These are phyloP conservation scores for Aspergillus brasiliensis DNA, from an alignment of 2,329 filamentous ascomycete species.

Conservation along the genomic window DNA sequence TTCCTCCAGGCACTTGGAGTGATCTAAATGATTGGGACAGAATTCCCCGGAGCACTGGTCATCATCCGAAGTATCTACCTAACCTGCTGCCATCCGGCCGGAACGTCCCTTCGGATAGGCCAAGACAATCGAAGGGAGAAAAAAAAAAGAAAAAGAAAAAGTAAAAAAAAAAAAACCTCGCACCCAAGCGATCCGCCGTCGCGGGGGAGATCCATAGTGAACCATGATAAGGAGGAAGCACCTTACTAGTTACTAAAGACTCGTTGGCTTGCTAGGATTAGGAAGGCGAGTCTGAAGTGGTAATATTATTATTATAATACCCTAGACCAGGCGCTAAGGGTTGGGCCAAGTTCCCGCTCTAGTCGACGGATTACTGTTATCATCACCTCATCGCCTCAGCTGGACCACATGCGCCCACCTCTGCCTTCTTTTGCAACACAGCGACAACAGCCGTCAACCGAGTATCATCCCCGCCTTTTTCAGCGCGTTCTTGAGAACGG, in stretches of 20 bases:
- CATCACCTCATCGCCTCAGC: slow-evolving; percentile 8
- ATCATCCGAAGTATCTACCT: neutral
- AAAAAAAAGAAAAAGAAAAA: neutral
- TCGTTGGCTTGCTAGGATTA: neutral
- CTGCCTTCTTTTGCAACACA: neutral
- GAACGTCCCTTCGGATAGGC: no score
- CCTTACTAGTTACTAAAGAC: neutral
- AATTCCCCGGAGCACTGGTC: neutral
- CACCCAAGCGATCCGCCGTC: slow-evolving; percentile 14
- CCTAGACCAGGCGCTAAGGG: neutral
- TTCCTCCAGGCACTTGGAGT: neutral
- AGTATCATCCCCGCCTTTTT: neutral
- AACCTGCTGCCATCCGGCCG: neutral
- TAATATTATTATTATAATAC: slow-evolving; percentile 4
- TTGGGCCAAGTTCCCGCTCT: slow-evolving; percentile 2
- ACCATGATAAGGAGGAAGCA: neutral
- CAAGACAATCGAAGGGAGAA: no score
- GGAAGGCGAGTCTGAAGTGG: neutral
- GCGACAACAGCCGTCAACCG: neutral
- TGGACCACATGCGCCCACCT: neutral
- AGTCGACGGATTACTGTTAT: slow-evolving; percentile 12
- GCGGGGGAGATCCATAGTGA: slow-evolving; percentile 12
- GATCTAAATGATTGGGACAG: neutral
- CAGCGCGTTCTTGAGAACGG: neutral
- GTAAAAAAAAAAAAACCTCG: neutral